phyloP scores from a whole-genome alignment of 805 yeast species.

The Blastobotrys americana region DNA sequence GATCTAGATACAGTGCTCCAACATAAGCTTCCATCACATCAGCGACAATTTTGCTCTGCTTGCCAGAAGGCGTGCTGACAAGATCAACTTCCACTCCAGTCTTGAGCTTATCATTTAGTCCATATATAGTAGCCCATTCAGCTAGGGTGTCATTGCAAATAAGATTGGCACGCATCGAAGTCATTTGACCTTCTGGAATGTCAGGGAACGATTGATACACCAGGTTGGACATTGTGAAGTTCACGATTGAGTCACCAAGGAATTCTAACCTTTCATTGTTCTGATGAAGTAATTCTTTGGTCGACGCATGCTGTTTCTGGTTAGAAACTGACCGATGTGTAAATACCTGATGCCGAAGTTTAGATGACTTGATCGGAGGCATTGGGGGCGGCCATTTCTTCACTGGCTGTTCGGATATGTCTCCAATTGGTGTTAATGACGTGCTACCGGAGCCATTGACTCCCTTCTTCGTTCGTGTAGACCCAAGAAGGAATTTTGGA shows the following conservation, averaged over 20 bases:
- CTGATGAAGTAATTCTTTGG: slow-evolving; percentile 47
- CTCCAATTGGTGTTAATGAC: neutral
- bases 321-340: slow-evolving; percentile 70
- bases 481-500: neutral
- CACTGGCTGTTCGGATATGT: slow-evolving; percentile 4
- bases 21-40: slow-evolving; percentile 92
- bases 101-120: slow-evolving; percentile 17
- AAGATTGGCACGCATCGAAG: slow-evolving; percentile 59
- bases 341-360: slow-evolving; percentile 63
- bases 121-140: slow-evolving; percentile 61
- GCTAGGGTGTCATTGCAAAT: slow-evolving; percentile 68
- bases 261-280: slow-evolving; percentile 89
- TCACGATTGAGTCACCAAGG: slow-evolving; percentile 80
- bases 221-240: slow-evolving; percentile 61
- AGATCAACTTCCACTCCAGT: slow-evolving; percentile 7
- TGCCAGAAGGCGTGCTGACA: slow-evolving; percentile 8
- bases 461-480: neutral
- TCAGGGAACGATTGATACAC: slow-evolving; percentile 59
- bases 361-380: slow-evolving; percentile 57
- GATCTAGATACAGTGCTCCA: slow-evolving; percentile 70
- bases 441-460: neutral
- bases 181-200: slow-evolving; percentile 73
- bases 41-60: slow-evolving; percentile 57
- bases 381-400: slow-evolving; percentile 54
- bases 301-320: slow-evolving; percentile 48